Conservation (phyloP, 2,329 filamentous ascomycete species). For the Tolypocladium tropicale region DNA sequence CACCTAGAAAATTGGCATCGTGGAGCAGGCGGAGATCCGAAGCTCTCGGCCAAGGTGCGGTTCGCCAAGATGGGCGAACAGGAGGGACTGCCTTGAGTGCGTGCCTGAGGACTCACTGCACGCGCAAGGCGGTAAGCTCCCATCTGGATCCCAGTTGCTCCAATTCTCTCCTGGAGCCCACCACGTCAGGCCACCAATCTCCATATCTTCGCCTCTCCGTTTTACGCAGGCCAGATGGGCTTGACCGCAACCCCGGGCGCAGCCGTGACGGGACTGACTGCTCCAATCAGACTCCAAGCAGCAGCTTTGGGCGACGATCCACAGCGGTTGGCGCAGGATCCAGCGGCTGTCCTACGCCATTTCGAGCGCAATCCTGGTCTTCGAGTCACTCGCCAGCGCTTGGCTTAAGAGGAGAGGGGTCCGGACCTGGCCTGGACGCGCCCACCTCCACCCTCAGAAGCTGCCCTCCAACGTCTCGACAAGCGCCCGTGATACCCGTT, state of each 20-base stretch:
- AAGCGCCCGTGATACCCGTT: neutral
- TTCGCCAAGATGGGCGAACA: neutral
- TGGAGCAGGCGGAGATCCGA: neutral
- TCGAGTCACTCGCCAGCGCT: neutral
- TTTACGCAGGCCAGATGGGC: neutral
- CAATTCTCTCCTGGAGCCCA: neutral
- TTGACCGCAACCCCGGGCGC: neutral
- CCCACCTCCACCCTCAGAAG: neutral
- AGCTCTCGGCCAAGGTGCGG: neutral
- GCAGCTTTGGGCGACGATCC: neutral
- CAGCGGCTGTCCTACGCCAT: neutral
- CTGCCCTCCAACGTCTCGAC: neutral
- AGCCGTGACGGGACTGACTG: neutral
- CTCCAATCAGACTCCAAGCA: neutral
- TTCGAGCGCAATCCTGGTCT: neutral
- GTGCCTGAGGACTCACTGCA: neutral
- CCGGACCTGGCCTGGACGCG: neutral
- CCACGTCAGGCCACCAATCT: neutral
- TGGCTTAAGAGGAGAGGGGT: neutral
- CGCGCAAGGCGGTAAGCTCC: neutral
- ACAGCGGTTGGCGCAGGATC: neutral
- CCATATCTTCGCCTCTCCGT: neutral
- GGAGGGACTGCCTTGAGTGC: neutral
- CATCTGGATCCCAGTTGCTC: neutral
- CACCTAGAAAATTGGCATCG: neutral